A percentile compares a stretch with the other conserved stretches of the same genome.
These are phyloP conservation scores for Ploettnerulaceae sp. DNA, from an alignment of 2,329 filamentous ascomycete genomes.

Conservation along the genomic window DNA sequence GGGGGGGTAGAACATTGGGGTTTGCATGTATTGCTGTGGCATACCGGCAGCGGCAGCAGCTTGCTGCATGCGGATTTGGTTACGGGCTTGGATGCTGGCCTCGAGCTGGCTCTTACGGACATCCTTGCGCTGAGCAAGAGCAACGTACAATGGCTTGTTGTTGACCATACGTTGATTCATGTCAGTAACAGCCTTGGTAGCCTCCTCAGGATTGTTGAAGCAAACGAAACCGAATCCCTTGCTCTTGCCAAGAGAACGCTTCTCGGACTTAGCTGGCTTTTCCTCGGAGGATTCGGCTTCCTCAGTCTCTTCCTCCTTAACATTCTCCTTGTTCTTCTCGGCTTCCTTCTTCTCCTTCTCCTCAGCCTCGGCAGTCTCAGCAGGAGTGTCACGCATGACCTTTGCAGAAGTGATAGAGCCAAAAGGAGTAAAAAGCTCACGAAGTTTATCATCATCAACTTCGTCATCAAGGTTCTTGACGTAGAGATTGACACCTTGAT, in stretches of 20 bases:
- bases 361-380: conserved; percentile 42
- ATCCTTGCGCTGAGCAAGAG: conserved; percentile 98
- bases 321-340: conserved; percentile 47
- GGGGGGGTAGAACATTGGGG: conserved; percentile 87
- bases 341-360: conserved; percentile 45
- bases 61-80: conserved; percentile 98
- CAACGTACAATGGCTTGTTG: conserved; percentile 95
- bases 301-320: conserved; percentile 43
- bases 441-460: conserved; percentile 95
- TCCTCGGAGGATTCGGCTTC: conserved; percentile 42
- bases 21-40: conserved; percentile 82
- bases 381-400: conserved; percentile 88
- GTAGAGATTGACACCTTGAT: conserved; percentile 98
- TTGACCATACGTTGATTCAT: conserved; percentile 99
- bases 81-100: conserved; percentile 97
- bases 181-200: conserved; percentile 97
- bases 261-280: conserved; percentile 49
- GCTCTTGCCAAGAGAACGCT: conserved; percentile 79
- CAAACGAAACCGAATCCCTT: conserved; percentile 99
- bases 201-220: conserved; percentile 99
- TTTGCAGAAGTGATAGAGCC: conserved; percentile 97
- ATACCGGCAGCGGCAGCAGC: conserved; percentile 86
- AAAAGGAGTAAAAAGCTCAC: conserved; percentile 84
- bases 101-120: conserved; percentile 99
- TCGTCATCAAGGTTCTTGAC: conserved; percentile 99